Conservation (phyloP, 2,329 filamentous ascomycete species). For the Pestalotiopsis sp. region DNA sequence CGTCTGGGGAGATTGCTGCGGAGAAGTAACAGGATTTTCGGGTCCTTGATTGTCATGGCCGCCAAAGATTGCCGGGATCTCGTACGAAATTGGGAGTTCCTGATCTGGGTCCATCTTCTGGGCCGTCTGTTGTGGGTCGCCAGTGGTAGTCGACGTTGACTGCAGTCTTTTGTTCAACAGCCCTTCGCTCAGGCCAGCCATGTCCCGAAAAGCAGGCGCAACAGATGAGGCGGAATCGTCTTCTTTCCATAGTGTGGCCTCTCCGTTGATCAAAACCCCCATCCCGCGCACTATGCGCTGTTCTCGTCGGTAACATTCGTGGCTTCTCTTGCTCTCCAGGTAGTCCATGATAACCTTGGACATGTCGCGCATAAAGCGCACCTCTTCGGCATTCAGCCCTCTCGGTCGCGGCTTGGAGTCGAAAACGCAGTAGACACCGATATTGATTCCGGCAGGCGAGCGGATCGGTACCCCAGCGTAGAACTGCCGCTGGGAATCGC, state of each 20-base stretch:
- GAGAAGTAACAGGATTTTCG: not conserved
- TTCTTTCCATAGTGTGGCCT: slow-evolving; percentile 20
- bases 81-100: not conserved
- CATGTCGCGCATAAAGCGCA: slow-evolving; percentile 19
- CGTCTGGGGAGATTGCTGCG: not conserved
- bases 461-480: slow-evolving; percentile 21
- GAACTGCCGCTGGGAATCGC: slow-evolving; percentile 23
- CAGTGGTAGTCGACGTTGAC: not conserved
- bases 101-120: not conserved
- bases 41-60: not conserved
- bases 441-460: slow-evolving; percentile 18
- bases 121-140: not conserved
- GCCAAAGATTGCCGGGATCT: not conserved
- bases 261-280: slow-evolving; percentile 24
- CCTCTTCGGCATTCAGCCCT: slow-evolving; percentile 5
- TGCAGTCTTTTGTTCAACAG: slow-evolving; percentile 18
- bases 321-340: slow-evolving; percentile 18
- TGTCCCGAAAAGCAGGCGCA: not conserved
- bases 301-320: slow-evolving; percentile 16
- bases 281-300: slow-evolving; percentile 24
- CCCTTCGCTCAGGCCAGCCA: slow-evolving; percentile 18
- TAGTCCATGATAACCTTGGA: slow-evolving; percentile 19
- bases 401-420: slow-evolving; percentile 12
- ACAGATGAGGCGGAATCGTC: slow-evolving; percentile 14
- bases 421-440: slow-evolving; percentile 20